Conservation (phyloP, 2,329 filamentous ascomycete species). For the Aureobasidium musti region DNA sequence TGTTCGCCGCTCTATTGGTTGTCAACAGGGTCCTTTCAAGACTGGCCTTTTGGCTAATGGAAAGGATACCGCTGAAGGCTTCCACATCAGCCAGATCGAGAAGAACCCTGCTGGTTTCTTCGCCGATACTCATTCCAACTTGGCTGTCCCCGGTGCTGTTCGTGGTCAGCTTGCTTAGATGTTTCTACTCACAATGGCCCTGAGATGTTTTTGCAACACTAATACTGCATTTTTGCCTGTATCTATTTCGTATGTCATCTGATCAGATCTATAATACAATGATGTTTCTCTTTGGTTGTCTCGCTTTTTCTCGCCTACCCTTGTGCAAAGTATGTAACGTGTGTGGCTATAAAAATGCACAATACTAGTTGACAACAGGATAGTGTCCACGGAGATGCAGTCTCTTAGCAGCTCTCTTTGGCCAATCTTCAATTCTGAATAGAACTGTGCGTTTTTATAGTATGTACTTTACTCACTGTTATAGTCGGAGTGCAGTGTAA, state of each 20-base stretch:
- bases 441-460: too few species aligned
- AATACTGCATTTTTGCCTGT: background rate
- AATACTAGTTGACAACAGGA: too few species aligned
- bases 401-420: too few species aligned
- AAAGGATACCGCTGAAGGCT: constrained; percentile 51
- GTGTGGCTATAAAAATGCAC: too few species aligned
- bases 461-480: too few species aligned
- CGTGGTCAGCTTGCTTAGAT: constrained; percentile 51
- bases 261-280: background rate
- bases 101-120: constrained; percentile 55
- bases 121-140: constrained; percentile 55
- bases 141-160: constrained; percentile 54
- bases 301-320: too few species aligned
- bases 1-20: constrained; percentile 47
- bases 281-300: background rate
- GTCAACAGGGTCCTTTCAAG: constrained; percentile 48
- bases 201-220: background rate
- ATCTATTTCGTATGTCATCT: constrained; percentile 13
- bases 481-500: too few species aligned
- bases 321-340: too few species aligned
- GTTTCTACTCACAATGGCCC: background rate
- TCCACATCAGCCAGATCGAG: constrained; percentile 56
- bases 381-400: too few species aligned
- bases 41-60: constrained; percentile 49
- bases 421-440: too few species aligned